phyloP scores from a whole-genome alignment of 129 eudicot genomes.

The Escallonia rubra region DNA sequence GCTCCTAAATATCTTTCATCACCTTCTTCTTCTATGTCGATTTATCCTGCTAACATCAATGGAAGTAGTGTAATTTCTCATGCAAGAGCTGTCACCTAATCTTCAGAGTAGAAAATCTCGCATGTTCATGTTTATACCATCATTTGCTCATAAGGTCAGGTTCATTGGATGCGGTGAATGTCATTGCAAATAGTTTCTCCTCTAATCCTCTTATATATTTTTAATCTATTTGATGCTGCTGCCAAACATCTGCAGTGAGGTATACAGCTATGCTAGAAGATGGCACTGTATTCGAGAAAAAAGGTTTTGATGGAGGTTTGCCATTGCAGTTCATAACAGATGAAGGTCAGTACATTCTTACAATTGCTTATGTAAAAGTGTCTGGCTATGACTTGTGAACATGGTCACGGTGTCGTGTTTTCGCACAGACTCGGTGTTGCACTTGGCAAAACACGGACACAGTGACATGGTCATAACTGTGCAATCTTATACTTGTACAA shows the following conservation, averaged over 20 bases:
- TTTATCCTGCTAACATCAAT: too few relatives aligned
- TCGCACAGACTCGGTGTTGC: background rate
- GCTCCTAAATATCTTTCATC: too few relatives aligned
- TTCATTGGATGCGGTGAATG: too few relatives aligned
- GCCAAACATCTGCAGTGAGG: conserved; percentile 40
- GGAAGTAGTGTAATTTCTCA: too few relatives aligned
- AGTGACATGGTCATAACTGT: background rate
- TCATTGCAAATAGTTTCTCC: too few relatives aligned
- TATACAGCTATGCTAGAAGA: conserved; percentile 56
- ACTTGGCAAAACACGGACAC: background rate
- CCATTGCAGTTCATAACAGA: conserved; percentile 50
- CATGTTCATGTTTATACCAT: too few relatives aligned
- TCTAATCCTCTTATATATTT: background rate
- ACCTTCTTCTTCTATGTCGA: too few relatives aligned
- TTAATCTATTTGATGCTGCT: background rate
- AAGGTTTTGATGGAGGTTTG: conserved; percentile 49
- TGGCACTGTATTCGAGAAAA: conserved; percentile 57
- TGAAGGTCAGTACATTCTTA: conserved; percentile 44
- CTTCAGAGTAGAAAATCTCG: too few relatives aligned
- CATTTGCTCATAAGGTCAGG: too few relatives aligned
- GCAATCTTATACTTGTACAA: too few relatives aligned
- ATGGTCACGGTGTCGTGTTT: background rate
- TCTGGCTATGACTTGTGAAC: background rate
- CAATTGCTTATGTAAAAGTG: background rate
- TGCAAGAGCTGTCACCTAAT: too few relatives aligned